Evolutionary conservation across 371 early-diverging fungal species (phyloP).

Genomic region (Rhizopus sp.): DNA sequence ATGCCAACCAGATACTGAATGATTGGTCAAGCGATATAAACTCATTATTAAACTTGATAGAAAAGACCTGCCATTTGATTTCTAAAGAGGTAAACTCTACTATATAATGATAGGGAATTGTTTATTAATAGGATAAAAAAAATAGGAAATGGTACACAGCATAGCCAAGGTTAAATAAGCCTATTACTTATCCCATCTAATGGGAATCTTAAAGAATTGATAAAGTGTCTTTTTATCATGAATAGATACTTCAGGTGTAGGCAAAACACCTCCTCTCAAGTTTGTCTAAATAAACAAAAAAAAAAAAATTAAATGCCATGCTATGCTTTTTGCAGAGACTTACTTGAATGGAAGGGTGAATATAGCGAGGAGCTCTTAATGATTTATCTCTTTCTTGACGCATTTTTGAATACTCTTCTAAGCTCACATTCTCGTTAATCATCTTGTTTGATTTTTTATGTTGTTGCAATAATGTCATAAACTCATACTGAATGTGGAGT

Average conservation of each 20-base stretch:
- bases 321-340: neutral
- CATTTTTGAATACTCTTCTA: conserved; percentile 32
- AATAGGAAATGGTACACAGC: conserved; percentile 78
- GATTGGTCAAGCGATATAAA: conserved; percentile 93
- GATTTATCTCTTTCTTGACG: conserved; percentile 35
- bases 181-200: conserved; percentile 22
- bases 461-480: conserved; percentile 27
- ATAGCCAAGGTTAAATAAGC: conserved; percentile 68
- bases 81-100: conserved; percentile 76
- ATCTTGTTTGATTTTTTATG: conserved; percentile 46
- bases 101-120: neutral
- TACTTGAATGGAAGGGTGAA: conserved; percentile 53
- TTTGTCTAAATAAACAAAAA: conserved; percentile 17
- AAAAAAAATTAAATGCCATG: neutral
- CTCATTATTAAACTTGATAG: conserved; percentile 84
- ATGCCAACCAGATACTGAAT: conserved; percentile 86
- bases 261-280: conserved; percentile 27
- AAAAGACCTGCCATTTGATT: conserved; percentile 95
- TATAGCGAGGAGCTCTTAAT: conserved; percentile 41
- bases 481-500: conserved; percentile 27
- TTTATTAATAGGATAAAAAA: neutral
- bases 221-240: conserved; percentile 16
- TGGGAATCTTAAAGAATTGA: conserved; percentile 30
- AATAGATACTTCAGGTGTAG: conserved; percentile 22
- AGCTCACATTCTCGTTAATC: conserved; percentile 26